phyloP scores from a whole-genome alignment of 495 filamentous ascomycete genomes.

The Cairneyella variabilis region DNA sequence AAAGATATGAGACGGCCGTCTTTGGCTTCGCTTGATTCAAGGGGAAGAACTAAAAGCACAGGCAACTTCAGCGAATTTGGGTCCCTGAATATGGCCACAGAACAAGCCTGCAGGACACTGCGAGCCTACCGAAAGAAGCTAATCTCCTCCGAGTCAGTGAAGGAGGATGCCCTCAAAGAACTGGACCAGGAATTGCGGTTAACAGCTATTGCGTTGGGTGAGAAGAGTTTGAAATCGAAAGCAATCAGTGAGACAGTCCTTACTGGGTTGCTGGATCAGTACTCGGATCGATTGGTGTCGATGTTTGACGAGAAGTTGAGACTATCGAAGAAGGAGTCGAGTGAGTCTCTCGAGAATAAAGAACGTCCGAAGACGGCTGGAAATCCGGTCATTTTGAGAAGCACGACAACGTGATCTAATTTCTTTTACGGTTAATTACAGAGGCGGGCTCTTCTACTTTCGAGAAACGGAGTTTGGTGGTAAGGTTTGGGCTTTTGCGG shows the following conservation, averaged over 20 bases:
- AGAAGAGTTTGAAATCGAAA: slow-evolving; percentile 47
- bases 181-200: slow-evolving; percentile 76
- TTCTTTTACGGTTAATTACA: not conserved
- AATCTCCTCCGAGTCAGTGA: slow-evolving; percentile 56
- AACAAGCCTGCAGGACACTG: slow-evolving; percentile 74
- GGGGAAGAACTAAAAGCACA: slow-evolving; percentile 50
- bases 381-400: not conserved
- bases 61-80: slow-evolving; percentile 51
- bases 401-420: not conserved
- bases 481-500: too few relatives aligned
- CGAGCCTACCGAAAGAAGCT: slow-evolving; percentile 82
- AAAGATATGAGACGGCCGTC: slow-evolving; percentile 45
- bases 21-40: slow-evolving; percentile 57
- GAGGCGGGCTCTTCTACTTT: not conserved
- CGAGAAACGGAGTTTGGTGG: too few relatives aligned
- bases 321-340: slow-evolving; percentile 24
- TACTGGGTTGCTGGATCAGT: slow-evolving; percentile 63
- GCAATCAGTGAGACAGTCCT: slow-evolving; percentile 55
- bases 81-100: slow-evolving; percentile 68
- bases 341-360: not conserved
- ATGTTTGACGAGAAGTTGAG: slow-evolving; percentile 69
- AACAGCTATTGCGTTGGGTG: slow-evolving; percentile 65
- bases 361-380: slow-evolving; percentile 26
- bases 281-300: slow-evolving; percentile 63
- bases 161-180: slow-evolving; percentile 62